Evolutionary conservation across 1,284 basidiomycete species (phyloP), one percentile per base, ranked within the genome.

Genomic region (Cryptococcus wingfieldii): DNA sequence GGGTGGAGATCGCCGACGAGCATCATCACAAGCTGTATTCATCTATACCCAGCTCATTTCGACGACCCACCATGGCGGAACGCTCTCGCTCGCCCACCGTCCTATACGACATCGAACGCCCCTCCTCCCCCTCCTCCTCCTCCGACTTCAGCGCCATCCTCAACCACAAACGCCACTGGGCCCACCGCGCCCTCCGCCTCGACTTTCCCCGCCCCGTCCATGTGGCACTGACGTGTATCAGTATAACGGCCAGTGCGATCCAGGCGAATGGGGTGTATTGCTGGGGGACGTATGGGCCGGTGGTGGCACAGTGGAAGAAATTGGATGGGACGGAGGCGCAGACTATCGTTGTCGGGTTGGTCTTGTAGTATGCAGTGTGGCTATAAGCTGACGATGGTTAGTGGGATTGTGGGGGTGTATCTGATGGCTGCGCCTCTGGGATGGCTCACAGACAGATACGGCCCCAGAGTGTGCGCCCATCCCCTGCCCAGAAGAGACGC

Each of bases 241-340:
- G 62, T 53, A 73, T 77, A 10, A 58, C 49, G 3, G 31, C 71
- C 34, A 70, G 68, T 34, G 67, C 74, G 5, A 42, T 76, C 0
- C 72, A 72, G 57, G 74, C 76, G 1, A 76, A 77, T 57, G 76
- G 76, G n/a, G 75, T 76, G n/a, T 77, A 76, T 59, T 74, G 67
- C 51, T 77, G 75, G 75, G 73, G 74, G 2, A 74, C 74, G 1
- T 77, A 77, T 62, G 76, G 76, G 0, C 75, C 75, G 0, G 69
- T 76, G 12, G 71, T 77, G 9, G 63, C 65, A 4, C 55, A 63
- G 41, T 50, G 49, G 46, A 51, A 75, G 18, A 64, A 68, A 1
- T 55, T 77, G 51, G 64, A 61, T 25, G 68, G 63, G 2, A 61
- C 72, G 5, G 60, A 76, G 54, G 63, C 71, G 10, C 74, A 76